phyloP scores from a whole-genome alignment of 495 filamentous ascomycete genomes.

The Penicillium canescens region DNA sequence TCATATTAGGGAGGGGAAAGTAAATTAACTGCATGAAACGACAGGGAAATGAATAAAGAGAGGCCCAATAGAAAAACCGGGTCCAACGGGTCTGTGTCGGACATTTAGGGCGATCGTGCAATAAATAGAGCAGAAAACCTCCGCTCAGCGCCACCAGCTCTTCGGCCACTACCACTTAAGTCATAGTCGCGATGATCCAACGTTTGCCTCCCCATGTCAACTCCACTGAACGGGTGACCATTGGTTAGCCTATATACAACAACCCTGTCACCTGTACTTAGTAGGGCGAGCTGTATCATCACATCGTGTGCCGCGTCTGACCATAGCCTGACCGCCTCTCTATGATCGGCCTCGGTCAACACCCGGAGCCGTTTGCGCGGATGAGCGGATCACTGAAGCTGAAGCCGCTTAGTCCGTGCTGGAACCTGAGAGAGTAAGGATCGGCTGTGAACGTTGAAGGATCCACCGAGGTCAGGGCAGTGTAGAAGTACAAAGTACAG shows the following conservation, averaged over 20 bases:
- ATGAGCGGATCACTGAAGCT: too few species aligned
- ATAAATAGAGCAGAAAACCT: slow-evolving; percentile 15
- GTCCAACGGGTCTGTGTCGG: slow-evolving; percentile 21
- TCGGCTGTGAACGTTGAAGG: not conserved
- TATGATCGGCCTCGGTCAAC: too few species aligned
- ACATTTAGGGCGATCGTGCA: slow-evolving; percentile 23
- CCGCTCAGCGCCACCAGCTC: slow-evolving; percentile 10
- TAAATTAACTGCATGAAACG: slow-evolving; percentile 2
- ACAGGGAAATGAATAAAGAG: slow-evolving; percentile 5
- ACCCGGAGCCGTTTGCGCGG: too few species aligned
- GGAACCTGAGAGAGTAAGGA: too few species aligned
- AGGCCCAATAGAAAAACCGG: slow-evolving; percentile 11
- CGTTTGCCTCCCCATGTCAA: slow-evolving; percentile 14
- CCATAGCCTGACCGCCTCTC: too few species aligned
- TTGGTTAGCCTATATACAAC: slow-evolving; percentile 1
- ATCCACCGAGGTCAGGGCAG: too few species aligned
- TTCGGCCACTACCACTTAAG: slow-evolving; percentile 22
- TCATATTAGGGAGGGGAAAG: not conserved
- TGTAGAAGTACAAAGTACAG: not conserved
- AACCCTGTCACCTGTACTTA: not conserved
- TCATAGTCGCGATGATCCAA: slow-evolving; percentile 30
- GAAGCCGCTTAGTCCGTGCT: too few species aligned
- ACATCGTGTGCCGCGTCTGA: too few species aligned
- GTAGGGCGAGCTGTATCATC: too few species aligned
- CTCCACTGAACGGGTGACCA: not conserved